A percentile compares a stretch with the other conserved stretches of the same genome.
These are phyloP conservation scores for Salix exigua DNA, from an alignment of 345 rosid genomes.

Conservation along the genomic window DNA sequence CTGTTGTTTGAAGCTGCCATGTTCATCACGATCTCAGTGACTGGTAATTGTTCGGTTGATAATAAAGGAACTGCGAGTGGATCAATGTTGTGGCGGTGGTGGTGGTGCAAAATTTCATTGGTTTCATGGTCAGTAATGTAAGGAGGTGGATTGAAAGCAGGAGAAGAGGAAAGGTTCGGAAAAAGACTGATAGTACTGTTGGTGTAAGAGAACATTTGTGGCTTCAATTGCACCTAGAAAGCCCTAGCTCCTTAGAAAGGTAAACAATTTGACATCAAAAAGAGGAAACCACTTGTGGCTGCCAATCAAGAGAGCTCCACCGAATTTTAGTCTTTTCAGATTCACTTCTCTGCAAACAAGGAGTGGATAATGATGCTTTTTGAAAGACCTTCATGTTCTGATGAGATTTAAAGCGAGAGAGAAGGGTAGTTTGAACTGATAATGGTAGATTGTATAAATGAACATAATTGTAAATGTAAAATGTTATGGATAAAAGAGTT, in stretches of 20 bases:
- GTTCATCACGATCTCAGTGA: slow-evolving; percentile 11
- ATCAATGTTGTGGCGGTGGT: slow-evolving; percentile 13
- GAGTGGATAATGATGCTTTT: background rate
- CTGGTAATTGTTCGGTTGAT: slow-evolving; percentile 10
- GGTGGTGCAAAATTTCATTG: slow-evolving; percentile 4
- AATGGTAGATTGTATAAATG: too few relatives aligned
- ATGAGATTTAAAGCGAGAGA: too few relatives aligned
- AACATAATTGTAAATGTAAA: background rate
- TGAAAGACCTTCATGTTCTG: background rate
- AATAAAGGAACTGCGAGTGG: slow-evolving; percentile 10
- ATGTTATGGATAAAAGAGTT: background rate
- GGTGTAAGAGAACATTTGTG: slow-evolving; percentile 29
- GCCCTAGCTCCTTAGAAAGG: slow-evolving; percentile 9
- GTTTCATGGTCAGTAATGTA: slow-evolving; percentile 9
- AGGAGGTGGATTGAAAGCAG: slow-evolving; percentile 4
- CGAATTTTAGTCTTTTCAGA: background rate
- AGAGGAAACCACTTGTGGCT: background rate
- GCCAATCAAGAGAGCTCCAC: slow-evolving; percentile 7
- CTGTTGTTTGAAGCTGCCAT: slow-evolving; percentile 8
- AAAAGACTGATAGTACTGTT: slow-evolving; percentile 7
- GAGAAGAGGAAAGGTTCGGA: slow-evolving; percentile 14
- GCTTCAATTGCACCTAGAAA: background rate
- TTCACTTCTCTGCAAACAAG: background rate
- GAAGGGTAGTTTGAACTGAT: too few relatives aligned
- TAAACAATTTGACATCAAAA: background rate